Percentiles rank a stretch among this genome's conserved stretches.
Evolutionary conservation across 2,329 filamentous ascomycete genomes (phyloP).

Genomic region (Colletotrichum brevisporum): DNA sequence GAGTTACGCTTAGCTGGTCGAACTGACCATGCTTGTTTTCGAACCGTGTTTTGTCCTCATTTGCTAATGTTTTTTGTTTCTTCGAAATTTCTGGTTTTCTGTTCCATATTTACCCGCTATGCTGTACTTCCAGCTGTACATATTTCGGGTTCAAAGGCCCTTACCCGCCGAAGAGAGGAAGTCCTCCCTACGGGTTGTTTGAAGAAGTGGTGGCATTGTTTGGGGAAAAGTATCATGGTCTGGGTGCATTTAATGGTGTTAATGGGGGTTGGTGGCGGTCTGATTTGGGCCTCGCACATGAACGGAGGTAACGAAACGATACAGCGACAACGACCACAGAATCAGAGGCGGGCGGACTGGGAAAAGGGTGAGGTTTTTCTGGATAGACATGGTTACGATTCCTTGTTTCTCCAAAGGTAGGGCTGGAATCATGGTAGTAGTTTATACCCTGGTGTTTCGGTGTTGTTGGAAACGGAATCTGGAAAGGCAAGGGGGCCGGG

Average conservation of each 20-base stretch:
- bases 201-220: background rate
- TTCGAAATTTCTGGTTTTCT: background rate
- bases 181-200: no score
- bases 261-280: conserved; percentile 1
- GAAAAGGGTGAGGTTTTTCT: background rate
- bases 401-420: no score
- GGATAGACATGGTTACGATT: background rate
- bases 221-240: background rate
- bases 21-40: conserved; percentile 20
- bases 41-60: background rate
- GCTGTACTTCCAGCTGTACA: no score
- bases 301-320: background rate
- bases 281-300: background rate
- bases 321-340: conserved; percentile 13
- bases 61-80: background rate
- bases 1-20: conserved; percentile 53
- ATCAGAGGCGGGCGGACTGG: background rate
- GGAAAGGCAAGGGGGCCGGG: background rate
- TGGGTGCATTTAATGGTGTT: conserved; percentile 29
- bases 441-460: conserved; percentile 39
- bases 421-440: conserved; percentile 12
- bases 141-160: background rate
- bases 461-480: no score
- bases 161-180: no score
- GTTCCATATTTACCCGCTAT: conserved; percentile 20